Evolutionary conservation across 2,329 filamentous ascomycete genomes (phyloP).

Genomic region (Podosphaera fusca): DNA sequence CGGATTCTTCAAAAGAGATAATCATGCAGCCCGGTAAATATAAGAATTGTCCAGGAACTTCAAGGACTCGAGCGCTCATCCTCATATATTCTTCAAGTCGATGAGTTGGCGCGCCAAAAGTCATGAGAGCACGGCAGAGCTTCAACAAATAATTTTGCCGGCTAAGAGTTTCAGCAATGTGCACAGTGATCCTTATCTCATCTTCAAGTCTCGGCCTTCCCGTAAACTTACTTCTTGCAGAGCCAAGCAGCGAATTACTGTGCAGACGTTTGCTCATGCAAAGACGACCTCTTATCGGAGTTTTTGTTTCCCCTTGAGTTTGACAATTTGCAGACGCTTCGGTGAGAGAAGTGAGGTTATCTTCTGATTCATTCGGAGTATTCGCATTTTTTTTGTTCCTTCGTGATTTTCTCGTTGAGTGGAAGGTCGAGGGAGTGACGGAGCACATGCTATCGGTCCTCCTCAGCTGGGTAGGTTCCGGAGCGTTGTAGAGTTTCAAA

Average conservation of each 20-base stretch:
- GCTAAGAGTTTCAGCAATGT: slow-evolving; percentile 46
- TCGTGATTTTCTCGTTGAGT: slow-evolving; percentile 17
- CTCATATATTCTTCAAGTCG: slow-evolving; percentile 78
- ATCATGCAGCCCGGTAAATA: slow-evolving; percentile 90
- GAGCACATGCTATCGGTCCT: slow-evolving; percentile 8
- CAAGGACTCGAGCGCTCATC: slow-evolving; percentile 71
- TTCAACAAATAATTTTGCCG: slow-evolving; percentile 67
- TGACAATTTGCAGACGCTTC: slow-evolving; percentile 30
- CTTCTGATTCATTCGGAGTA: slow-evolving; percentile 21
- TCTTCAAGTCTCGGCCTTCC: slow-evolving; percentile 15
- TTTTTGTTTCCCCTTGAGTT: slow-evolving; percentile 23
- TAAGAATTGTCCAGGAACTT: slow-evolving; percentile 72
- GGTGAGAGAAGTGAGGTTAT: slow-evolving; percentile 27
- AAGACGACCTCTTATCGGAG: slow-evolving; percentile 8
- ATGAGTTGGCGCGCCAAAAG: slow-evolving; percentile 76
- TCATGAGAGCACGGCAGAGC: slow-evolving; percentile 69
- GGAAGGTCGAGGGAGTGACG: slow-evolving; percentile 17
- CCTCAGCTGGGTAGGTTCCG: slow-evolving; percentile 13
- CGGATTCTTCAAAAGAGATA: slow-evolving; percentile 61
- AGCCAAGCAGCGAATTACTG: slow-evolving; percentile 10
- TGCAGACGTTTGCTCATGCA: slow-evolving; percentile 11
- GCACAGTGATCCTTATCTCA: slow-evolving; percentile 26
- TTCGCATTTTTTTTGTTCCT: slow-evolving; percentile 17
- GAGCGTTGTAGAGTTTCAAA: slow-evolving; percentile 42
- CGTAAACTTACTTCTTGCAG: slow-evolving; percentile 8